A percentile compares a stretch with the other conserved stretches of the same genome.
phyloP scores from a whole-genome alignment of 2,329 filamentous ascomycete species.

The Teratosphaeria destructans region DNA sequence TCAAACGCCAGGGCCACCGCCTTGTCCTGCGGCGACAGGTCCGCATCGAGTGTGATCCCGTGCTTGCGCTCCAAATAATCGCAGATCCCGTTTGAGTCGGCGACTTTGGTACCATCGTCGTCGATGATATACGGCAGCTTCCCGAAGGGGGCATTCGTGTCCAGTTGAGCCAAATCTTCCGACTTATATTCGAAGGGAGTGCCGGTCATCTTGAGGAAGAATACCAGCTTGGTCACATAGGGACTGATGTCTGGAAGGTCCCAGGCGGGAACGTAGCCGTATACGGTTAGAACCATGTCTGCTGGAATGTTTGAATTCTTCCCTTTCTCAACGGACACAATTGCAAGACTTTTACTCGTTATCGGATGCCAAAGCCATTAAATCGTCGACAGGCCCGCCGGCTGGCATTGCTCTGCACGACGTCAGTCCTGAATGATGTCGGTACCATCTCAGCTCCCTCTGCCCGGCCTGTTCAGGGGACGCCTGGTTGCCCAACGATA shows the following conservation, averaged over 20 bases:
- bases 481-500: neutral
- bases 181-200: conserved; percentile 4
- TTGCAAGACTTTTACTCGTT: neutral
- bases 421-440: neutral
- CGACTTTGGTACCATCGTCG: conserved; percentile 5
- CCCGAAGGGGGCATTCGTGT: conserved; percentile 2
- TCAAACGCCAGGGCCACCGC: conserved; percentile 3
- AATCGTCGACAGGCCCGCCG: neutral
- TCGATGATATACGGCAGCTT: conserved; percentile 6
- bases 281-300: conserved; percentile 5
- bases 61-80: conserved; percentile 2
- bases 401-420: neutral
- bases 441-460: neutral
- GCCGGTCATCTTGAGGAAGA: conserved; percentile 5
- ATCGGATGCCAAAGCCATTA: neutral
- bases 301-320: neutral
- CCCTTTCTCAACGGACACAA: neutral
- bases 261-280: conserved; percentile 7
- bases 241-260: conserved; percentile 6
- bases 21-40: neutral
- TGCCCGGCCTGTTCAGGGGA: neutral
- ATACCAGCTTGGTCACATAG: conserved; percentile 6
- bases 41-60: conserved; percentile 2
- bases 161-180: conserved; percentile 1
- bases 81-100: conserved; percentile 4